Conservation (phyloP, 805 yeast species). For the Tetrapisispora fleetii region DNA sequence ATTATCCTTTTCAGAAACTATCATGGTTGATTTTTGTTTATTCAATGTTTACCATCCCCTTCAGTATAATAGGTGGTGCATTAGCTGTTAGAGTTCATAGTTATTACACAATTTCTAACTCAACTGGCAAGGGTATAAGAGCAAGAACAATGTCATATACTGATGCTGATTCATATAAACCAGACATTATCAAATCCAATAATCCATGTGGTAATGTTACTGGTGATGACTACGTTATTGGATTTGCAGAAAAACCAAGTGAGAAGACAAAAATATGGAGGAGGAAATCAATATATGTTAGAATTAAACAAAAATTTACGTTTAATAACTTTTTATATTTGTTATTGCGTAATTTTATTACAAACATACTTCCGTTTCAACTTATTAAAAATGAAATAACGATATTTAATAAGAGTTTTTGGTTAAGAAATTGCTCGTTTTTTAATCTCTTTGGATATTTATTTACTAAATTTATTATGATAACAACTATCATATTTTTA, state of each 20-base stretch:
- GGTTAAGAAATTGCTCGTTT: constrained; percentile 72
- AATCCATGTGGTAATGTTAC: neutral
- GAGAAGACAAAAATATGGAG: constrained; percentile 1
- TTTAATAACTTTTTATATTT: neutral
- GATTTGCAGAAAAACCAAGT: neutral
- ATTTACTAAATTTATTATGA: constrained; percentile 39
- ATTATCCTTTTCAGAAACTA: constrained; percentile 71
- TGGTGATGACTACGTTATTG: neutral
- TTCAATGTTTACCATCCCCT: constrained; percentile 59
- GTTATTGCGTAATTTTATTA: neutral
- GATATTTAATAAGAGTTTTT: constrained; percentile 55
- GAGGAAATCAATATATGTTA: neutral
- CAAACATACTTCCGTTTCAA: neutral
- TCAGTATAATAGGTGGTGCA: constrained; percentile 63
- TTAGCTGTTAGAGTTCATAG: constrained; percentile 8
- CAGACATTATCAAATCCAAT: neutral
- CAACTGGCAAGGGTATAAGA: neutral
- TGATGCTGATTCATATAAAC: neutral
- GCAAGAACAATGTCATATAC: neutral
- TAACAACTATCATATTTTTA: neutral
- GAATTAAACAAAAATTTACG: neutral
- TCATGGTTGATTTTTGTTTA: constrained; percentile 49
- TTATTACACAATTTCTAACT: neutral
- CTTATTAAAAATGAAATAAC: constrained; percentile 28
- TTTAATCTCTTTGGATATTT: constrained; percentile 76